phyloP scores from a whole-genome alignment of 2,329 filamentous ascomycete genomes.

The Arthroderma uncinatum region DNA sequence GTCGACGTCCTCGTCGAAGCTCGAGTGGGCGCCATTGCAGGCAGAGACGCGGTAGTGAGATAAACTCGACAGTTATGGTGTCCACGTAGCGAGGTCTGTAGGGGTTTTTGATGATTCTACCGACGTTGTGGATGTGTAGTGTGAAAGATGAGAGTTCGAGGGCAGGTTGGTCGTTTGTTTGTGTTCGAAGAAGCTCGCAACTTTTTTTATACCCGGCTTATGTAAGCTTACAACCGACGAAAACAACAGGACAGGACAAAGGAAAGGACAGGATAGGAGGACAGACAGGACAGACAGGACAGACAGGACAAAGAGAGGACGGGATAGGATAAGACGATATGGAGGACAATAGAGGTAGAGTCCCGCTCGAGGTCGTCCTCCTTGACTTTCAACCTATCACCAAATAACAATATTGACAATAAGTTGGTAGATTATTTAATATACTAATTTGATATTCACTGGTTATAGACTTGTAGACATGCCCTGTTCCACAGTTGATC shows the following conservation, averaged over 20 bases:
- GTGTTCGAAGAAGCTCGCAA: background rate
- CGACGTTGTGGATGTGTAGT: background rate
- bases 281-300: too few relatives aligned
- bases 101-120: background rate
- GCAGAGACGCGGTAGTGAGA: background rate
- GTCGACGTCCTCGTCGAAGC: background rate
- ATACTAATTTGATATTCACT: too few relatives aligned
- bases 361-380: too few relatives aligned
- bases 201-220: background rate
- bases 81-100: background rate
- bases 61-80: background rate
- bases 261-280: background rate
- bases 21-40: slow-evolving; percentile 1
- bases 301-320: too few relatives aligned
- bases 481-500: too few relatives aligned
- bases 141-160: background rate
- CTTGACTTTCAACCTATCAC: too few relatives aligned
- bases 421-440: too few relatives aligned
- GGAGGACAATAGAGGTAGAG: too few relatives aligned
- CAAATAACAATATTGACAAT: too few relatives aligned
- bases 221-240: background rate
- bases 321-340: too few relatives aligned
- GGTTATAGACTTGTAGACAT: too few relatives aligned
- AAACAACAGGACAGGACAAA: background rate
- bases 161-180: background rate